Evolutionary conservation across 768 basidiomycete genomes (phyloP).

Genomic region (Lyophyllum semitale): DNA sequence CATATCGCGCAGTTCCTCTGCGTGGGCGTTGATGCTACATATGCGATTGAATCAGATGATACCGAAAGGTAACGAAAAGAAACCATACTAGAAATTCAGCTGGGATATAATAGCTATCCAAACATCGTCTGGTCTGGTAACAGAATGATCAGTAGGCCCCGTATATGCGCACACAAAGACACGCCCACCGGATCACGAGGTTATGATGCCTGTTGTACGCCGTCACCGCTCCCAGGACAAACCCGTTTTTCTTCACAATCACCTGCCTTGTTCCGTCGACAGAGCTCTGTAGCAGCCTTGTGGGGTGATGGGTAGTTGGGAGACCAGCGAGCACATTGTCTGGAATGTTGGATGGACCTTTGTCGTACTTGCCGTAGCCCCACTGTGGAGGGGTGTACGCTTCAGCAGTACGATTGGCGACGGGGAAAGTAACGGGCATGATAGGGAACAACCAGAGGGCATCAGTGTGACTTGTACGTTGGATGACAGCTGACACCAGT

Average conservation of each 20-base stretch:
- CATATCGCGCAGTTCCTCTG: slow-evolving; percentile 30
- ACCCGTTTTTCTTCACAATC: neutral
- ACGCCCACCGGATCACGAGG: neutral
- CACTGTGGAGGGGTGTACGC: neutral
- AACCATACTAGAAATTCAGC: slow-evolving; percentile 35
- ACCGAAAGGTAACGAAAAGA: neutral
- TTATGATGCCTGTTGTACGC: slow-evolving; percentile 1
- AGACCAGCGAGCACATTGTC: neutral
- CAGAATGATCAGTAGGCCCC: neutral
- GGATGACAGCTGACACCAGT: neutral
- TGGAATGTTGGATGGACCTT: neutral
- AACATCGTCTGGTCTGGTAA: slow-evolving; percentile 44
- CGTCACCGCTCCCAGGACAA: neutral
- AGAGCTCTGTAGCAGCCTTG: neutral
- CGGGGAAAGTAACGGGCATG: slow-evolving; percentile 2
- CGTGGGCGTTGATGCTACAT: slow-evolving; percentile 37
- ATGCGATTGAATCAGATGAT: neutral
- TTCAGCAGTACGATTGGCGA: neutral
- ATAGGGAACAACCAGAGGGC: too few species aligned
- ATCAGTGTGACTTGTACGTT: too few species aligned
- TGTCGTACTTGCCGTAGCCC: too few species aligned
- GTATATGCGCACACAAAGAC: neutral
- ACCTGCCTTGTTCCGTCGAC: neutral
- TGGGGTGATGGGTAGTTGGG: neutral
- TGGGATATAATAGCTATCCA: slow-evolving; percentile 47